Conservation (phyloP, 108 stramenopile genomes). For the Skeletonema potamos region DNA sequence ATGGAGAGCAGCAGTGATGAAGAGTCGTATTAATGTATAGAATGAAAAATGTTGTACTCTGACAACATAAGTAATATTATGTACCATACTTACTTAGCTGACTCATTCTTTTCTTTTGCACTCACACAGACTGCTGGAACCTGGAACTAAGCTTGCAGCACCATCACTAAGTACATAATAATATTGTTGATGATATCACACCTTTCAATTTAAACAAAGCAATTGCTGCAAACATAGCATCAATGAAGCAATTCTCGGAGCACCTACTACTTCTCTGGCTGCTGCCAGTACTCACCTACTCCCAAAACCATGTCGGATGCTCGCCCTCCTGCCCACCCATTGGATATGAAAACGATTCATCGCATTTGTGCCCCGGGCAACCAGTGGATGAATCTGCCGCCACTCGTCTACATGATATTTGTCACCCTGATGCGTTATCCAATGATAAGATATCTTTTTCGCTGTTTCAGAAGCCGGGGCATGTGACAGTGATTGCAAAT, state of each 20-base stretch:
- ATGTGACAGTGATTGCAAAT: conserved; percentile 44
- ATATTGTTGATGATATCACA: no score
- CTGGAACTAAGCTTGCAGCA: no score
- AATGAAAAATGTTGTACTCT: no score
- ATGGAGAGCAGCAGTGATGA: conserved; percentile 1
- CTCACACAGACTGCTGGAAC: no score
- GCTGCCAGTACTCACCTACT: not conserved
- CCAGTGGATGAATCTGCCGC: conserved; percentile 8
- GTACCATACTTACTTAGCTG: no score
- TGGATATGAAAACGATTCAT: conserved; percentile 24
- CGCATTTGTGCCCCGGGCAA: conserved; percentile 10
- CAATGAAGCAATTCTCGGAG: not conserved
- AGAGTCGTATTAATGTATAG: not conserved
- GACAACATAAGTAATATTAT: no score
- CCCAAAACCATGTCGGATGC: conserved; percentile 21
- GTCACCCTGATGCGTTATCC: not conserved
- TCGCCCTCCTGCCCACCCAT: conserved; percentile 19
- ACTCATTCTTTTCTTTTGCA: no score
- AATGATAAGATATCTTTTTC: conserved; percentile 5
- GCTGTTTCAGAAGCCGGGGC: conserved; percentile 5
- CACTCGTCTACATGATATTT: conserved; percentile 12
- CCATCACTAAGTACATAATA: no score
- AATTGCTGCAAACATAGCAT: not conserved
- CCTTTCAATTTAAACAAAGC: no score
- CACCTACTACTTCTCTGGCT: not conserved